These are phyloP conservation scores for Russula emetica DNA, from an alignment of 768 basidiomycete genomes.

Conservation along the genomic window DNA sequence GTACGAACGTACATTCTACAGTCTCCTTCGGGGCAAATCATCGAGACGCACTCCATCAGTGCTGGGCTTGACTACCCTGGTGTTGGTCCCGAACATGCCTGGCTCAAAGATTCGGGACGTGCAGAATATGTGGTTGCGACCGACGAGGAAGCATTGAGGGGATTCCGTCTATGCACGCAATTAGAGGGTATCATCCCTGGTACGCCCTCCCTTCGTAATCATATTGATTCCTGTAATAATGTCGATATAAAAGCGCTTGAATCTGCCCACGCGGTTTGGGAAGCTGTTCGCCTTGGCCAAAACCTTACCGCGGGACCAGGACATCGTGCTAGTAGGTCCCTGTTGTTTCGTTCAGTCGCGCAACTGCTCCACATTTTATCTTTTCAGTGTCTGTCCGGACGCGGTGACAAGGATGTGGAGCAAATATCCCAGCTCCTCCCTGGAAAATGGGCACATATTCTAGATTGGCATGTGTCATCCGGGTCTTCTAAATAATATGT, in stretches of 20 bases:
- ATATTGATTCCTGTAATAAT: slow-evolving; percentile 16
- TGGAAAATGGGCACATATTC: slow-evolving; percentile 84
- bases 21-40: slow-evolving; percentile 83
- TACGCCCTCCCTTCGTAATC: slow-evolving; percentile 34
- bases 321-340: slow-evolving; percentile 82
- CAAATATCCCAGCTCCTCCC: slow-evolving; percentile 93
- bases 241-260: slow-evolving; percentile 64
- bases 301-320: slow-evolving; percentile 74
- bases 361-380: slow-evolving; percentile 3
- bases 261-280: slow-evolving; percentile 95
- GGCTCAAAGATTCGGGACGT: slow-evolving; percentile 90
- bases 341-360: background rate
- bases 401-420: slow-evolving; percentile 97
- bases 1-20: slow-evolving; percentile 95
- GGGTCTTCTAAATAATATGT: slow-evolving; percentile 20
- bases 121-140: slow-evolving; percentile 93
- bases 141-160: slow-evolving; percentile 89
- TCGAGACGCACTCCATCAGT: slow-evolving; percentile 95
- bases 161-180: slow-evolving; percentile 89
- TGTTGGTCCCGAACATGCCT: slow-evolving; percentile 97
- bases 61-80: slow-evolving; percentile 96
- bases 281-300: slow-evolving; percentile 83
- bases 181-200: slow-evolving; percentile 96
- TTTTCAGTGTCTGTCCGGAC: slow-evolving; percentile 80
- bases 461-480: slow-evolving; percentile 83